phyloP scores from a whole-genome alignment of 2,329 filamentous ascomycete species.

The Colletotrichum cuscutae region DNA sequence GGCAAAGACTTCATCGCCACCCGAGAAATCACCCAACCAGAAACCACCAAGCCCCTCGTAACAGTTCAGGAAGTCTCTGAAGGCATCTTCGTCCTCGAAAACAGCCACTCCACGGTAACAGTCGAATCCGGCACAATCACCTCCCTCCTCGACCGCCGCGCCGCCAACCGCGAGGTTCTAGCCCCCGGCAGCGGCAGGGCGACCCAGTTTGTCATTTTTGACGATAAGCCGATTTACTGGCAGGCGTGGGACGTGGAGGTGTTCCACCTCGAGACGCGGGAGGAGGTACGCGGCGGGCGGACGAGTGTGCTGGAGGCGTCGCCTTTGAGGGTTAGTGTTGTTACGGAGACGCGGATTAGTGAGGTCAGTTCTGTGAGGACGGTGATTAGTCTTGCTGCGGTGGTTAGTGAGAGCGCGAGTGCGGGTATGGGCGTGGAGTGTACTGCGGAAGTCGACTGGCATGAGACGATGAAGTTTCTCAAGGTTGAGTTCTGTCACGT shows the following conservation, averaged over 20 bases:
- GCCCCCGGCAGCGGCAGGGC: conserved; percentile 59
- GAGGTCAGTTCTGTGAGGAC: conserved; percentile 73
- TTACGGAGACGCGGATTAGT: conserved; percentile 71
- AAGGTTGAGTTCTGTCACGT: conserved; percentile 80
- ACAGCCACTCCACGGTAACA: conserved; percentile 63
- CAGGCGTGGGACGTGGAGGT: conserved; percentile 79
- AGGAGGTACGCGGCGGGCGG: conserved; percentile 63
- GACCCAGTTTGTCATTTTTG: conserved; percentile 73
- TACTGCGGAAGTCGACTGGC: conserved; percentile 74
- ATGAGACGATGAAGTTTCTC: conserved; percentile 76
- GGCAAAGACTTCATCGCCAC: conserved; percentile 30
- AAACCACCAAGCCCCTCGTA: neutral
- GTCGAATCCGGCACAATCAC: conserved; percentile 69
- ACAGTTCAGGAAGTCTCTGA: conserved; percentile 57
- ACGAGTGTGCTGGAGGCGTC: conserved; percentile 62
- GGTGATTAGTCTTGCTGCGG: conserved; percentile 67
- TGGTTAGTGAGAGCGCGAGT: conserved; percentile 39
- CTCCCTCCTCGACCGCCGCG: conserved; percentile 68
- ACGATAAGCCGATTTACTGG: conserved; percentile 78
- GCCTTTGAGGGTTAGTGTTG: conserved; percentile 65
- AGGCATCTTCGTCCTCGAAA: conserved; percentile 66
- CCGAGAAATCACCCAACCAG: conserved; percentile 35
- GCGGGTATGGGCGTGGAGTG: conserved; percentile 63
- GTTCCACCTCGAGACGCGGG: conserved; percentile 71
- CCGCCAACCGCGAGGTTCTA: conserved; percentile 66